Evolutionary conservation across 164 flowering plant genomes (phyloP).

Genomic region (Hamamelis virginiana): DNA sequence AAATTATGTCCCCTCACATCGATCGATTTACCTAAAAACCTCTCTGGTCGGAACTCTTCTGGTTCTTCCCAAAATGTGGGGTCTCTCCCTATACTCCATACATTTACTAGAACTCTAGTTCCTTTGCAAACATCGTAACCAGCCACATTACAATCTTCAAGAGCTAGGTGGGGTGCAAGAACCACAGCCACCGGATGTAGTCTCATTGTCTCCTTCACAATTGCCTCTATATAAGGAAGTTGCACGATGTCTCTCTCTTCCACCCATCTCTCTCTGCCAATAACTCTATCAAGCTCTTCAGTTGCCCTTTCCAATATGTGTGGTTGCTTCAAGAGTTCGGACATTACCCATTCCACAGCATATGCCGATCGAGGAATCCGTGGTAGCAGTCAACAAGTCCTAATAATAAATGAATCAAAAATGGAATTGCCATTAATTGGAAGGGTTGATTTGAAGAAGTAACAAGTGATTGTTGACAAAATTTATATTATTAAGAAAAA

Average conservation of each 20-base stretch:
- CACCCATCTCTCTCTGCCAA: slow-evolving; percentile 25
- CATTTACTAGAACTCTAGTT: slow-evolving; percentile 19
- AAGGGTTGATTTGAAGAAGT: too few species aligned
- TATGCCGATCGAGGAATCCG: too few species aligned
- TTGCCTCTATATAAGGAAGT: slow-evolving; percentile 25
- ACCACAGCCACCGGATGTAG: slow-evolving; percentile 17
- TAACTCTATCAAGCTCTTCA: slow-evolving; percentile 23
- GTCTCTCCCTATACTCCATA: slow-evolving; percentile 27
- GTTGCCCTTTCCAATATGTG: slow-evolving; percentile 14
- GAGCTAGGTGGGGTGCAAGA: slow-evolving; percentile 14
- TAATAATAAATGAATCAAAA: too few species aligned
- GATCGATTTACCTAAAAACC: slow-evolving; percentile 19
- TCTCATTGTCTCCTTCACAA: slow-evolving; percentile 28
- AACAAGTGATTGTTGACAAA: too few species aligned
- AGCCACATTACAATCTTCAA: slow-evolving; percentile 18
- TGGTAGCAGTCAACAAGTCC: too few species aligned
- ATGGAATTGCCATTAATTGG: too few species aligned
- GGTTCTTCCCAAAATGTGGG: slow-evolving; percentile 23
- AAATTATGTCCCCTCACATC: slow-evolving; percentile 24
- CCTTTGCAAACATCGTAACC: slow-evolving; percentile 21
- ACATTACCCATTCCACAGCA: too few species aligned
- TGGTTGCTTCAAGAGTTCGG: slow-evolving; percentile 28
- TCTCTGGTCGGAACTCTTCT: slow-evolving; percentile 22
- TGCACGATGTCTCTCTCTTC: slow-evolving; percentile 22
- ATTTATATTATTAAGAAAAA: too few species aligned